Percentiles rank a stretch among this genome's conserved stretches.
Evolutionary conservation across 2,329 filamentous ascomycete species (phyloP).

Genomic region (Clathrospora elynae): DNA sequence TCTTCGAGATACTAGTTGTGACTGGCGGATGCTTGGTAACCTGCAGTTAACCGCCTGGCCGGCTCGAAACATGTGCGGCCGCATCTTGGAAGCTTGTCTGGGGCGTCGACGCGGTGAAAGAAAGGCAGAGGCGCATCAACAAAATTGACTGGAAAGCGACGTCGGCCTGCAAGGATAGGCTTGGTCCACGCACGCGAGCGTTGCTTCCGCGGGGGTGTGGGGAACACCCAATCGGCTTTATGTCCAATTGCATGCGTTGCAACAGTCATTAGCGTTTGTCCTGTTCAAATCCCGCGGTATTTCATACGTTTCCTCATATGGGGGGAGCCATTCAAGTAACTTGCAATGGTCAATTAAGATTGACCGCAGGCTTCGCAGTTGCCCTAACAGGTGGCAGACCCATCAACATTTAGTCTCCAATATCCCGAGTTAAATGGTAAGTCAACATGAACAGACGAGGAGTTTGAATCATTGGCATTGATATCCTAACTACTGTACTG

Average conservation of each 20-base stretch:
- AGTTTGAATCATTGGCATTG: constrained; percentile 17
- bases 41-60: constrained; percentile 40
- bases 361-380: no score
- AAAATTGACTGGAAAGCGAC: constrained; percentile 39
- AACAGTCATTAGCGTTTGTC: constrained; percentile 15
- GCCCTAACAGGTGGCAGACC: no score
- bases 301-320: no score
- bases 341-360: no score
- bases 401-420: no score
- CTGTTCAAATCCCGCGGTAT: no score
- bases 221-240: constrained; percentile 20
- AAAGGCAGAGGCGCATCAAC: constrained; percentile 22
- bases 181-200: constrained; percentile 17
- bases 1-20: constrained; percentile 27
- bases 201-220: constrained; percentile 19
- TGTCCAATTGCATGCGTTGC: constrained; percentile 30
- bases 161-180: constrained; percentile 24
- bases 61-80: constrained; percentile 41
- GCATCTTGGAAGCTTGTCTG: constrained; percentile 37
- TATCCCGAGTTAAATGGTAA: no score
- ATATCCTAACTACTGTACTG: constrained; percentile 13
- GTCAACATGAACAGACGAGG: no score
- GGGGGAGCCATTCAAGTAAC: no score
- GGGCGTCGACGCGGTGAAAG: constrained; percentile 22
- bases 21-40: constrained; percentile 35